A percentile compares a stretch with the other conserved stretches of the same genome.
Evolutionary conservation across 164 flowering plant genomes (phyloP).

Genomic region (Magnolia sinica): DNA sequence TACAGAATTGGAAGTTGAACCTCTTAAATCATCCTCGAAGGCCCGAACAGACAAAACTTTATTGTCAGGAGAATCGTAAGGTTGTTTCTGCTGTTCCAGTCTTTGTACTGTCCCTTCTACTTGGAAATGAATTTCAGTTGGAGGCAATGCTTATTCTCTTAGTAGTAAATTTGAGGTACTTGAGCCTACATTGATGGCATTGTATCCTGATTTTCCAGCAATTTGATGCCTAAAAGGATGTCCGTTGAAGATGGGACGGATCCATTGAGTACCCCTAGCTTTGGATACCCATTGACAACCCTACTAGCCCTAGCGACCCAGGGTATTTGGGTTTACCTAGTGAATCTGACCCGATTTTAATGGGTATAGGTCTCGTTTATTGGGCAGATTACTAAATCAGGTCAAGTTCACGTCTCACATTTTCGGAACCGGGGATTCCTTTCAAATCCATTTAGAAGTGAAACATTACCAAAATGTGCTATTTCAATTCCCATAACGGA

Average conservation of each 20-base stretch:
- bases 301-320: too few relatives aligned
- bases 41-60: conserved; percentile 17
- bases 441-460: too few relatives aligned
- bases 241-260: background rate
- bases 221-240: conserved; percentile 6
- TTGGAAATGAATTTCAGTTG: conserved; percentile 16
- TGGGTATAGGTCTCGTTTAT: too few relatives aligned
- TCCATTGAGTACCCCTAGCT: too few relatives aligned
- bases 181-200: conserved; percentile 8
- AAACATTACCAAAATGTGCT: too few relatives aligned
- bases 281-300: too few relatives aligned
- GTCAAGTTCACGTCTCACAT: too few relatives aligned
- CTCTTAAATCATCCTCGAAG: conserved; percentile 15
- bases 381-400: too few relatives aligned
- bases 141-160: conserved; percentile 6
- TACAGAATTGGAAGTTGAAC: conserved; percentile 16
- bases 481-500: too few relatives aligned
- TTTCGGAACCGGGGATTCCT: too few relatives aligned
- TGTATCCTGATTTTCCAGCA: conserved; percentile 19
- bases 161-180: conserved; percentile 5
- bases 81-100: conserved; percentile 14
- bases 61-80: conserved; percentile 13
- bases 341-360: too few relatives aligned
- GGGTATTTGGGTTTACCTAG: too few relatives aligned
- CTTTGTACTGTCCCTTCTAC: conserved; percentile 14